Conservation (phyloP, 129 eudicot species). For the Pittosporum tobira region DNA sequence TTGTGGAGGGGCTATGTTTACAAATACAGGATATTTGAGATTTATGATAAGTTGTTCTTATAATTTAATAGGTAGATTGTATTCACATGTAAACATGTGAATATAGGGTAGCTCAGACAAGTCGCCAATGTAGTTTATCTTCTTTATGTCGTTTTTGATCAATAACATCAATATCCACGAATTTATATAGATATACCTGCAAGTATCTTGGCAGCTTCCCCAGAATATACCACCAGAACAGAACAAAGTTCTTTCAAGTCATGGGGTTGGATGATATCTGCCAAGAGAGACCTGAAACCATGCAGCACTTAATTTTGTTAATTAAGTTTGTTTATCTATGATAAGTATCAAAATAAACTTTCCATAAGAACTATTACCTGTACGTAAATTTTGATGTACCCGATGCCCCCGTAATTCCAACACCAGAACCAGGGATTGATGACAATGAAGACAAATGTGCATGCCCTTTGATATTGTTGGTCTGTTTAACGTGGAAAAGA, state of each 20-base stretch:
- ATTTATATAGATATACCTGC: constrained; percentile 39
- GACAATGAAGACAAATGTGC: constrained; percentile 47
- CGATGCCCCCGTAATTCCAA: constrained; percentile 33
- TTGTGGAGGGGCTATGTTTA: not conserved
- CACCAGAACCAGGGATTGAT: constrained; percentile 43
- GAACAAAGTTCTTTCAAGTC: constrained; percentile 89
- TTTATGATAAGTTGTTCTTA: too few species aligned
- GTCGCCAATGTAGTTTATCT: too few species aligned
- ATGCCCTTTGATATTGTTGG: constrained; percentile 36
- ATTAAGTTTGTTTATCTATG: not conserved
- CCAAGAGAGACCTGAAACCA: constrained; percentile 72
- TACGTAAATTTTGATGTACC: constrained; percentile 82
- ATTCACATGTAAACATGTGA: too few species aligned
- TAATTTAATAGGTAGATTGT: too few species aligned
- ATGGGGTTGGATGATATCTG: constrained; percentile 73
- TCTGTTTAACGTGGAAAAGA: constrained; percentile 25
- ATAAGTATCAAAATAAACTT: constrained; percentile 4
- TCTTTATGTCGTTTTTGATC: not conserved
- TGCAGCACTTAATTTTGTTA: constrained; percentile 17
- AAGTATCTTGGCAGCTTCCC: constrained; percentile 67
- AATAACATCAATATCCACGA: not conserved
- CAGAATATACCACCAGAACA: constrained; percentile 72
- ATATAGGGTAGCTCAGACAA: too few species aligned
- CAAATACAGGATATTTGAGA: too few species aligned
- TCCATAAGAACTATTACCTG: constrained; percentile 35